A percentile compares a stretch with the other conserved stretches of the same genome.
Evolutionary conservation across 2,329 filamentous ascomycete species (phyloP).

Genomic region (Xylariales sp.): DNA sequence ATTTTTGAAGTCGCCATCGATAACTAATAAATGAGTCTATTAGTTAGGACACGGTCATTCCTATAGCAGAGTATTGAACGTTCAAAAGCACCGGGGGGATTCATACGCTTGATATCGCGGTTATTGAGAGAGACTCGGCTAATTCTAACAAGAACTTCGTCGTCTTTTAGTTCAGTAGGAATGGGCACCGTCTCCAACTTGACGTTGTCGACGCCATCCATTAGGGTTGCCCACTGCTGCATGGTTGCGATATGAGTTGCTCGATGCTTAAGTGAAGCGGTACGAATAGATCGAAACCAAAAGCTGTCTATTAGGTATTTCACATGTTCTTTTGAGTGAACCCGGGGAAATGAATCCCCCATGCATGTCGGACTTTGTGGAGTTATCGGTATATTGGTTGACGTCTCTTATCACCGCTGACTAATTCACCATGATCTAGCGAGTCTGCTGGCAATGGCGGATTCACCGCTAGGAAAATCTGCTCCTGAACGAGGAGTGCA

Average conservation of each 20-base stretch:
- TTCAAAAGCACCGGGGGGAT: background rate
- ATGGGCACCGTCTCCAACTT: constrained; percentile 6
- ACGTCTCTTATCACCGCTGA: no score
- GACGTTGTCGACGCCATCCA: constrained; percentile 22
- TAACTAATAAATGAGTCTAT: background rate
- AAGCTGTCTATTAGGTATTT: background rate
- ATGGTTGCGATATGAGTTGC: background rate
- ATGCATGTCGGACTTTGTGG: no score
- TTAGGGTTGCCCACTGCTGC: constrained; percentile 26
- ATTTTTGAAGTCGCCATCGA: constrained; percentile 17
- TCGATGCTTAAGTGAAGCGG: no score
- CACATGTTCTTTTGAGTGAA: background rate
- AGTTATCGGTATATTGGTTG: no score
- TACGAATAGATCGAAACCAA: background rate
- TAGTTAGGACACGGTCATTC: background rate
- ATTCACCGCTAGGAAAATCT: no score
- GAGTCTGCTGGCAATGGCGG: no score
- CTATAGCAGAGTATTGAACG: no score
- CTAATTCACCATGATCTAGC: no score
- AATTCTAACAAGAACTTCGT: constrained; percentile 24
- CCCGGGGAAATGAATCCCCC: no score
- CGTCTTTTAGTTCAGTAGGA: constrained; percentile 5
- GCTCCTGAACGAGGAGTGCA: no score
- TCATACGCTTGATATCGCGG: constrained; percentile 14
- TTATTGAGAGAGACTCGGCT: constrained; percentile 16